Conservation (phyloP, 1,139 yeast genomes). For the Pichia cactophila region DNA sequence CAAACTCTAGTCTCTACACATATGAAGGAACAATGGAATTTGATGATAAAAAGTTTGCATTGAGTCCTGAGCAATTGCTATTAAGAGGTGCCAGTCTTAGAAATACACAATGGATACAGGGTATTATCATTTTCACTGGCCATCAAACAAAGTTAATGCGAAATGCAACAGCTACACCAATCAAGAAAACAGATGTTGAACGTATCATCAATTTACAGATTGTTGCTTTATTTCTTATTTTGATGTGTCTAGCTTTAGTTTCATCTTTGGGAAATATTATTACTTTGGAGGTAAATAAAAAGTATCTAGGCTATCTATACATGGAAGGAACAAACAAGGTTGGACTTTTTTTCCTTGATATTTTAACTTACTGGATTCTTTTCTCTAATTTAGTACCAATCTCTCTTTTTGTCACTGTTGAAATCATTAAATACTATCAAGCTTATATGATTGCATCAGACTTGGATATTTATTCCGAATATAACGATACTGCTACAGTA, state of each 20-base stretch:
- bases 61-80: constrained; percentile 84
- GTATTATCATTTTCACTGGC: constrained; percentile 90
- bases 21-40: constrained; percentile 83
- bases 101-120: constrained; percentile 94
- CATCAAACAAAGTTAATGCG: constrained; percentile 98
- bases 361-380: constrained; percentile 91
- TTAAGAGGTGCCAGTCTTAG: constrained; percentile 93
- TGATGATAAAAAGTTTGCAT: constrained; percentile 50
- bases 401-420: constrained; percentile 91
- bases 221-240: constrained; percentile 73
- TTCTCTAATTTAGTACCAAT: constrained; percentile 95
- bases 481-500: constrained; percentile 87
- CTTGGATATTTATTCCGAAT: constrained; percentile 83
- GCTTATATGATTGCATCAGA: constrained; percentile 92
- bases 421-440: constrained; percentile 88
- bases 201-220: constrained; percentile 90
- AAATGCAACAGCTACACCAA: constrained; percentile 97
- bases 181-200: constrained; percentile 94
- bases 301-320: constrained; percentile 54
- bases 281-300: constrained; percentile 49
- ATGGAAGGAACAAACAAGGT: constrained; percentile 64
- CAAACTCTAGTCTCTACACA: constrained; percentile 89
- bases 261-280: constrained; percentile 87
- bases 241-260: constrained; percentile 65
- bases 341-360: constrained; percentile 67